Conservation (phyloP, 1,284 basidiomycete genomes). For the Ceratobasidium sp. region DNA sequence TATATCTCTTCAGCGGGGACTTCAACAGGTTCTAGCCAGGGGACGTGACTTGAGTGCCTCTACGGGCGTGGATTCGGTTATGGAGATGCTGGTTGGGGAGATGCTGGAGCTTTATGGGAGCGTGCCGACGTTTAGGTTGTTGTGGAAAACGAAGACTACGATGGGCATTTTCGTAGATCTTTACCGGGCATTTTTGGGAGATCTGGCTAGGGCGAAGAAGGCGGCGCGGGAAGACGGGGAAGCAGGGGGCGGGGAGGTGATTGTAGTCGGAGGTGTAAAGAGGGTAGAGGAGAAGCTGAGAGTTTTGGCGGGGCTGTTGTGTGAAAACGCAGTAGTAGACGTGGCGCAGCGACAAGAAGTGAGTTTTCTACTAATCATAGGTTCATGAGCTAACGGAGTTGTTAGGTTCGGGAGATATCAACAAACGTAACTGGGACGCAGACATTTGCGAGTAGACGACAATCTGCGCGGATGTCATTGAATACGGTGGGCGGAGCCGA, state of each 20-base stretch:
- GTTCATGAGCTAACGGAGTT: neutral
- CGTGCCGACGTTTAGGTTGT: constrained; percentile 72
- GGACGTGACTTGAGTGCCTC: constrained; percentile 3
- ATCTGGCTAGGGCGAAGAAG: constrained; percentile 50
- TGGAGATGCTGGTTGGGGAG: constrained; percentile 74
- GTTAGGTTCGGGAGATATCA: constrained; percentile 29
- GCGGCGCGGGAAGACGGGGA: constrained; percentile 3
- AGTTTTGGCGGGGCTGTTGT: constrained; percentile 74
- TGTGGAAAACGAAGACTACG: constrained; percentile 77
- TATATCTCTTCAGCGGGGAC: constrained; percentile 65
- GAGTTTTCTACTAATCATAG: constrained; percentile 43
- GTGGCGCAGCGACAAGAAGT: constrained; percentile 77
- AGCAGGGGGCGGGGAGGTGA: neutral
- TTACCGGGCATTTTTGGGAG: constrained; percentile 68
- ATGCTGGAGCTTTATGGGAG: constrained; percentile 74
- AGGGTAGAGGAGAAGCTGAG: constrained; percentile 68
- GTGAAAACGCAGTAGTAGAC: constrained; percentile 70
- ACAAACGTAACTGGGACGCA: constrained; percentile 10
- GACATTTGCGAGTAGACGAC: constrained; percentile 18
- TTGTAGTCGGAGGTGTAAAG: neutral
- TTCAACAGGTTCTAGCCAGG: constrained; percentile 50
- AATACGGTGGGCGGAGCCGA: constrained; percentile 36
- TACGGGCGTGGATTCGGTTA: constrained; percentile 58
- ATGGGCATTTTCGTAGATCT: constrained; percentile 75
- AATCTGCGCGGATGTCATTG: constrained; percentile 30